phyloP scores from a whole-genome alignment of 2,329 filamentous ascomycete genomes.

The Cladorrhinum sp. region DNA sequence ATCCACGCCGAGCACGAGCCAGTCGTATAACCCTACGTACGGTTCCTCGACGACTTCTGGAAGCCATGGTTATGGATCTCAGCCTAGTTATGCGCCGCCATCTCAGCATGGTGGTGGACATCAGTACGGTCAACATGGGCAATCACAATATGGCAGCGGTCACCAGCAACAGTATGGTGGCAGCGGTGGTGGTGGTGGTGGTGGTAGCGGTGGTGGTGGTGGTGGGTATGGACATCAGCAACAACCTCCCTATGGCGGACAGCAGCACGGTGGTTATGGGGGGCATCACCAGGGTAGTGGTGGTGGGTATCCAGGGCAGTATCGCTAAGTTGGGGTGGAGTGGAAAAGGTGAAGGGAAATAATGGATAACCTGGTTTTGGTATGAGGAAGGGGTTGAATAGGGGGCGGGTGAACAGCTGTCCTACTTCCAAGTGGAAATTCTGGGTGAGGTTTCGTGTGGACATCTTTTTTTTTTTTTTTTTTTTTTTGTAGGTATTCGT shows the following conservation, averaged over 20 bases:
- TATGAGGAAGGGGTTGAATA: background rate
- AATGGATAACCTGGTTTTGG: too few relatives aligned
- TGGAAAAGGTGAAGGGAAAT: background rate
- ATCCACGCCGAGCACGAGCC: slow-evolving; percentile 19
- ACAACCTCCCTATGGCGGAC: slow-evolving; percentile 6
- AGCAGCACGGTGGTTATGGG: background rate
- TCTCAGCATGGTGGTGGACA: background rate
- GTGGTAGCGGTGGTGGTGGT: too few relatives aligned
- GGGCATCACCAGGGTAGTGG: background rate
- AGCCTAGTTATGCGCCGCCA: slow-evolving; percentile 13
- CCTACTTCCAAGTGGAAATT: background rate
- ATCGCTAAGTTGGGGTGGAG: too few relatives aligned
- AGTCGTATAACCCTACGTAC: slow-evolving; percentile 25
- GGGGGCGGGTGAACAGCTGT: background rate
- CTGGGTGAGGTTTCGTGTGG: background rate
- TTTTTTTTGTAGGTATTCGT: background rate
- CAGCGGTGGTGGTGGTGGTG: slow-evolving; percentile 7
- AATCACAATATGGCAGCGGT: slow-evolving; percentile 13
- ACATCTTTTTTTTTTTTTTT: too few relatives aligned
- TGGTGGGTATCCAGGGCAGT: slow-evolving; percentile 1
- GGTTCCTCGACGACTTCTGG: slow-evolving; percentile 15
- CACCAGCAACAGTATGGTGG: slow-evolving; percentile 23
- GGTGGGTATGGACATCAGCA: slow-evolving; percentile 4
- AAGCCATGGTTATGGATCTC: slow-evolving; percentile 4
- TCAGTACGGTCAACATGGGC: slow-evolving; percentile 6